Percentiles rank a stretch among this genome's conserved stretches.
These are phyloP conservation scores for Lumnitzera littorea DNA, from an alignment of 345 rosid species.

Conservation along the genomic window DNA sequence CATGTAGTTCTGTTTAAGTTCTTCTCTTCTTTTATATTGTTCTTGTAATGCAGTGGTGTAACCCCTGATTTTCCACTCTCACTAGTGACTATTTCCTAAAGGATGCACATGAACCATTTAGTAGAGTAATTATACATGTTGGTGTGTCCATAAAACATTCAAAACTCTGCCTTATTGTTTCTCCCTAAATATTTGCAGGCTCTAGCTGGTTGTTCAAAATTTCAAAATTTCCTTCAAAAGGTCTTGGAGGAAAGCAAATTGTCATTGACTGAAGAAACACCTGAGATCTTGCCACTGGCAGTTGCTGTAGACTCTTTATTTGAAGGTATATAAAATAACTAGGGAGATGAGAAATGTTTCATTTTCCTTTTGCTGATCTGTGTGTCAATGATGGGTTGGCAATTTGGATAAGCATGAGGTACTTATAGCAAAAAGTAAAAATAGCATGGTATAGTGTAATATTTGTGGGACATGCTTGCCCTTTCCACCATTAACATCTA, in stretches of 20 bases:
- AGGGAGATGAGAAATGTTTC: not conserved
- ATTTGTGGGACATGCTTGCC: no score
- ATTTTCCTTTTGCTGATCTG: not conserved
- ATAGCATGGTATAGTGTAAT: no score
- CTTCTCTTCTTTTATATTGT: no score
- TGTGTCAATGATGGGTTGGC: not conserved
- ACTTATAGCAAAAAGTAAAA: no score
- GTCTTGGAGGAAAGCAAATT: conserved; percentile 40
- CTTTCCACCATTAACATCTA: no score
- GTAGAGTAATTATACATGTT: not conserved
- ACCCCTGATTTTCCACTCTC: no score
- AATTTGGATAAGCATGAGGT: no score
- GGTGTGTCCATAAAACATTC: not conserved
- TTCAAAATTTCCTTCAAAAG: conserved; percentile 52
- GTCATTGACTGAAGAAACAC: conserved; percentile 19
- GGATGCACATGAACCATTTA: no score
- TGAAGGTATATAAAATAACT: conserved; percentile 36
- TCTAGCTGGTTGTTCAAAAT: conserved; percentile 66
- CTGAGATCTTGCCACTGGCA: conserved; percentile 51
- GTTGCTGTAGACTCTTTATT: conserved; percentile 50
- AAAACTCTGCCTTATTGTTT: not conserved
- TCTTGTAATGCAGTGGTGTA: no score
- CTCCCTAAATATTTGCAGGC: conserved; percentile 34
- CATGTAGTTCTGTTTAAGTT: no score
- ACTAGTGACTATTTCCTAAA: no score